Conservation (phyloP, 306 rosid genomes). For the Gastrolobium bilobum region DNA sequence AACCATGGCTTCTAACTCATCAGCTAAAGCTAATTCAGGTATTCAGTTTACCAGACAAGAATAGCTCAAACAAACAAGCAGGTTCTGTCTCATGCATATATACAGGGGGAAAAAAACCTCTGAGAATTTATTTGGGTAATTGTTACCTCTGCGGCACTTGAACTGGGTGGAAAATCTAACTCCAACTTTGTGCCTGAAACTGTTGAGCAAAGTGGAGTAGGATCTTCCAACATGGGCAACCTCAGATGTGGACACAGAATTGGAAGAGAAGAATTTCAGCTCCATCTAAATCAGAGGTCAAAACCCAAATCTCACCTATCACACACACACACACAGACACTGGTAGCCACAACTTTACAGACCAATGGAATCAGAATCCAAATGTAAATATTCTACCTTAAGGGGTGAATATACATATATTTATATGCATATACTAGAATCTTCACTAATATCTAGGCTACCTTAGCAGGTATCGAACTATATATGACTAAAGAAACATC, state of each 20-base stretch:
- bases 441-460: slow-evolving; percentile 44
- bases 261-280: slow-evolving; percentile 62
- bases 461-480: slow-evolving; percentile 48
- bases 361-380: slow-evolving; percentile 33
- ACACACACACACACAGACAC: slow-evolving; percentile 36
- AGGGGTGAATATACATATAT: not conserved
- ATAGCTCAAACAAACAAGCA: slow-evolving; percentile 16
- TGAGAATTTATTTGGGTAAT: not conserved
- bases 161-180: slow-evolving; percentile 55
- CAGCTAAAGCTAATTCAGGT: slow-evolving; percentile 2
- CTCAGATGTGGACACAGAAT: slow-evolving; percentile 61
- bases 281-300: slow-evolving; percentile 61
- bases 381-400: slow-evolving; percentile 6
- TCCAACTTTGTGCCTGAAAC: slow-evolving; percentile 53
- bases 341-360: slow-evolving; percentile 36
- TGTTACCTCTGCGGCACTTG: slow-evolving; percentile 68
- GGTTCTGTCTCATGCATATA: not conserved
- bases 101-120: not conserved
- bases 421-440: not conserved
- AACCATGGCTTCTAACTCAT: slow-evolving; percentile 8
- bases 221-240: slow-evolving; percentile 48
- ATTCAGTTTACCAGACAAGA: not conserved
- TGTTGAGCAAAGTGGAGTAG: slow-evolving; percentile 49
- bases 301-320: slow-evolving; percentile 44
- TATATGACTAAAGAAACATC: slow-evolving; percentile 36